phyloP scores from a whole-genome alignment of 768 basidiomycete species.

The Neoboletus magnificus region DNA sequence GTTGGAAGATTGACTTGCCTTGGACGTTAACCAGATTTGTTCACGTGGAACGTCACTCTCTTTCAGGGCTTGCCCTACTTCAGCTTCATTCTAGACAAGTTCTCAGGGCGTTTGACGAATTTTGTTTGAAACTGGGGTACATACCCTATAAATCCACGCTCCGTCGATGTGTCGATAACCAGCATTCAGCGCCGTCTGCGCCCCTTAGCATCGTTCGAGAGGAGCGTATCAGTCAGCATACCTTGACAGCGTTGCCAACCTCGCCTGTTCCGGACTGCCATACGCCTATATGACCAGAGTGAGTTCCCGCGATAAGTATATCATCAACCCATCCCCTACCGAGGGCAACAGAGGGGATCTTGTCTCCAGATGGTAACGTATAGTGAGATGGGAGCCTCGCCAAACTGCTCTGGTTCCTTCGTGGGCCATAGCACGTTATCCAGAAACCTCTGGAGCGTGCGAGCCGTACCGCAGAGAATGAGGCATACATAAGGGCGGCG shows the following conservation, averaged over 20 bases:
- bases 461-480: conserved; percentile 16
- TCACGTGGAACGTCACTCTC: conserved; percentile 59
- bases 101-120: conserved; percentile 1
- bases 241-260: conserved; percentile 68
- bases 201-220: not conserved
- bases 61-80: conserved; percentile 61
- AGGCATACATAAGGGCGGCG: conserved; percentile 21
- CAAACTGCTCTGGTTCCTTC: conserved; percentile 22
- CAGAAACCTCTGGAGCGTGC: conserved; percentile 21
- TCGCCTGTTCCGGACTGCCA: conserved; percentile 57
- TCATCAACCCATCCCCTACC: conserved; percentile 35
- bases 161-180: conserved; percentile 75
- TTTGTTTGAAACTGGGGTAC: conserved; percentile 14
- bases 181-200: conserved; percentile 51
- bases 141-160: conserved; percentile 65
- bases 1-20: conserved; percentile 34
- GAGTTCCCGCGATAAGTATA: not conserved
- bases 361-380: conserved; percentile 61
- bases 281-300: conserved; percentile 41
- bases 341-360: conserved; percentile 64
- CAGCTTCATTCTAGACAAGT: conserved; percentile 56
- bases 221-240: conserved; percentile 8
- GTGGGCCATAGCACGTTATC: conserved; percentile 16
- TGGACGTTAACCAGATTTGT: conserved; percentile 64
- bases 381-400: conserved; percentile 44